These are phyloP conservation scores for Neurospora sp. DNA, from an alignment of 495 filamentous ascomycete species.

Conservation along the genomic window DNA sequence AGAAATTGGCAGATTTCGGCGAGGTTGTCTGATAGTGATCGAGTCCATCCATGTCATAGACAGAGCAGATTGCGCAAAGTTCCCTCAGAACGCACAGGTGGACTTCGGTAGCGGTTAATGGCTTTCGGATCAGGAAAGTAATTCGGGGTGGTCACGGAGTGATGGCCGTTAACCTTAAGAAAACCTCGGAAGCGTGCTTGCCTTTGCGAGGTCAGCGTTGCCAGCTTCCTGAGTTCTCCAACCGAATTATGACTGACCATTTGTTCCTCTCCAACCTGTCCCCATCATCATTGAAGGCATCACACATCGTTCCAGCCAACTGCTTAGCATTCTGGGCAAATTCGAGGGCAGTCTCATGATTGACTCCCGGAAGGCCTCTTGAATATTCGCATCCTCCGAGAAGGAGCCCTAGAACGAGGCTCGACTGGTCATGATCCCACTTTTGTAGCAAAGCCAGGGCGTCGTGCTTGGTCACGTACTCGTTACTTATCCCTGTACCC, in stretches of 20 bases:
- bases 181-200: background rate
- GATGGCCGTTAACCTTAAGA: background rate
- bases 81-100: background rate
- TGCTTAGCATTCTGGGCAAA: background rate
- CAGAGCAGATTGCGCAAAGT: background rate
- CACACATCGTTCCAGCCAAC: background rate
- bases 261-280: background rate
- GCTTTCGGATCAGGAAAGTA: background rate
- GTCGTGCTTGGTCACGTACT: background rate
- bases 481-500: background rate
- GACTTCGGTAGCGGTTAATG: background rate
- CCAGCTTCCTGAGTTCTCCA: background rate
- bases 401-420: background rate
- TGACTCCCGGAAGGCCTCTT: background rate
- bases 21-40: background rate
- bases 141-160: background rate
- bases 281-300: background rate
- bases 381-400: conserved; percentile 2
- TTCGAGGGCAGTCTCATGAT: background rate
- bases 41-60: background rate
- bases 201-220: background rate
- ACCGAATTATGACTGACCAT: background rate
- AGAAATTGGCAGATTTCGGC: background rate
- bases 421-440: background rate
- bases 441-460: background rate